These are phyloP conservation scores for Lentinus tigrinus DNA, from an alignment of 768 basidiomycete species.

Conservation along the genomic window DNA sequence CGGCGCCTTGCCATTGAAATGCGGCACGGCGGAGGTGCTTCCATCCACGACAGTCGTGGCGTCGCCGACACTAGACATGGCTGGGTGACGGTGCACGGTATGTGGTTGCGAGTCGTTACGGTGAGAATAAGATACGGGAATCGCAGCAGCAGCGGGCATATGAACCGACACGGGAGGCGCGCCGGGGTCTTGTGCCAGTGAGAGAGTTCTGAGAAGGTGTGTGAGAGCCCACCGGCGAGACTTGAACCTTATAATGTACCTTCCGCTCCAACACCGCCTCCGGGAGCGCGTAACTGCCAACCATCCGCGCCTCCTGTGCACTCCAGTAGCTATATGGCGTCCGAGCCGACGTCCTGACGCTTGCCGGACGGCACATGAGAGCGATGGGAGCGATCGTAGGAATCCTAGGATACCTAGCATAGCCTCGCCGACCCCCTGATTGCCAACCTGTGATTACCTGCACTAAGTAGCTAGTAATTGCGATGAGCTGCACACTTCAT, in stretches of 20 bases:
- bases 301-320: neutral
- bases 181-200: neutral
- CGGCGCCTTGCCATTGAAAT: slow-evolving; percentile 1
- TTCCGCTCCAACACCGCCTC: neutral
- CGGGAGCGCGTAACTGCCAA: neutral
- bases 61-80: slow-evolving; percentile 38
- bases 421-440: neutral
- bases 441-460: no score
- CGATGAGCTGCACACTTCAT: neutral
- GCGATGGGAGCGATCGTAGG: neutral
- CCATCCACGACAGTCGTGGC: slow-evolving; percentile 47
- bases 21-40: slow-evolving; percentile 11
- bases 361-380: neutral
- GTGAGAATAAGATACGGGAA: neutral
- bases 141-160: neutral
- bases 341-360: neutral
- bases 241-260: neutral
- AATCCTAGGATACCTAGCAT: neutral
- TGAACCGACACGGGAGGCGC: neutral
- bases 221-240: neutral
- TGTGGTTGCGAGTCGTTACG: neutral
- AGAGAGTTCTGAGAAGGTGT: neutral
- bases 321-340: neutral
- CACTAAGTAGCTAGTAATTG: neutral
- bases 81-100: no score